Evolutionary conservation across 78 protist genomes (phyloP).

Genomic region (Planoprotostelium fungivorum): DNA sequence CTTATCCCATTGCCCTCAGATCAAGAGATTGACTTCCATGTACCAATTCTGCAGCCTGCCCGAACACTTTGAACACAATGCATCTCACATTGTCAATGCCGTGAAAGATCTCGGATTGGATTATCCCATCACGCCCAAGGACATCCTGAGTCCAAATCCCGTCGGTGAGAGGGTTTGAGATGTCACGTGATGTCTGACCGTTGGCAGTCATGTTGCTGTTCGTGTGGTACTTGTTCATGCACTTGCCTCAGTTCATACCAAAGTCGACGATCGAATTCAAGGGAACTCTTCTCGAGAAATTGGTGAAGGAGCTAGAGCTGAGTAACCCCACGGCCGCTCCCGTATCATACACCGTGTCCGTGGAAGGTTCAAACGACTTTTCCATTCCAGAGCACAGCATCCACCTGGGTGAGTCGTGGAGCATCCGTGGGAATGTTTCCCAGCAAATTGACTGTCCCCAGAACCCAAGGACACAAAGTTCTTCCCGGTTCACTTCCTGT

Average conservation of each 20-base stretch:
- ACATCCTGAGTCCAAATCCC: not conserved
- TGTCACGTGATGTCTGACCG: not conserved
- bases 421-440: not conserved
- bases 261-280: constrained; percentile 29
- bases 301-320: constrained; percentile 45
- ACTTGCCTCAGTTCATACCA: constrained; percentile 54
- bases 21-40: not conserved
- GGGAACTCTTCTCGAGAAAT: constrained; percentile 23
- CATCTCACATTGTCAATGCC: constrained; percentile 2
- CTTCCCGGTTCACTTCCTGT: not conserved
- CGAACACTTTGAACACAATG: constrained; percentile 17
- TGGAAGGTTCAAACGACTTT: constrained; percentile 2
- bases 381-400: not conserved
- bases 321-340: constrained; percentile 32
- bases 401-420: not conserved
- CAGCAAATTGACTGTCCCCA: not conserved
- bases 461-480: not conserved
- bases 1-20: constrained; percentile 9
- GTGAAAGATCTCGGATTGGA: constrained; percentile 19
- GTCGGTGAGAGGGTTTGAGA: not conserved
- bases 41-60: not conserved
- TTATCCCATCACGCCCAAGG: not conserved
- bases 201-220: constrained; percentile 21
- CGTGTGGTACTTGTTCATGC: constrained; percentile 24
- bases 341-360: constrained; percentile 18